A percentile compares a stretch with the other conserved stretches of the same genome.
phyloP scores from a whole-genome alignment of 2,329 filamentous ascomycete genomes.

The Pseudogymnoascus sp. region DNA sequence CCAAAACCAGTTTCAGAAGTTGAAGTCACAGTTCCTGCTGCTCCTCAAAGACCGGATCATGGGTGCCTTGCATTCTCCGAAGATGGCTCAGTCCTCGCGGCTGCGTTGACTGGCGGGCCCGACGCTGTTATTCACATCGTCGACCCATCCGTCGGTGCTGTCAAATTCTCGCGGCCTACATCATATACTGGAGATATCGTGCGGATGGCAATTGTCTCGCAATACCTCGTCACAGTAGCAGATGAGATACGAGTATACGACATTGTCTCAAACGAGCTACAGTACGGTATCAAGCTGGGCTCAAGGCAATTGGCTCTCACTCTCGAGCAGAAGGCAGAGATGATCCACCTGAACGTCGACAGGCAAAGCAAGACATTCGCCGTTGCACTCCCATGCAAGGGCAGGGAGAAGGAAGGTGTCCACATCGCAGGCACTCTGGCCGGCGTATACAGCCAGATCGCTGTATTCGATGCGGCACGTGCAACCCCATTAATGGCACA shows the following conservation, averaged over 20 bases:
- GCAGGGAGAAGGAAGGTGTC: constrained; percentile 24
- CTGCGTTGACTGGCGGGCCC: constrained; percentile 48
- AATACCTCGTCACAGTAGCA: constrained; percentile 68
- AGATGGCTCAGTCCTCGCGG: constrained; percentile 77
- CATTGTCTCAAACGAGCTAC: constrained; percentile 68
- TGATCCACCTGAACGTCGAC: constrained; percentile 67
- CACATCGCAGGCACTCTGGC: constrained; percentile 44
- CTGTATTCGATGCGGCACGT: constrained; percentile 59
- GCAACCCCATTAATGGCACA: constrained; percentile 53
- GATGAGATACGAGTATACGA: constrained; percentile 73
- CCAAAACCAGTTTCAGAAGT: constrained; percentile 28
- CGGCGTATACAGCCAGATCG: constrained; percentile 39
- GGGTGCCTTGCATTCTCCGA: constrained; percentile 72
- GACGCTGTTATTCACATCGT: constrained; percentile 66
- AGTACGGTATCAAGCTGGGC: constrained; percentile 55
- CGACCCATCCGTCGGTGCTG: constrained; percentile 59
- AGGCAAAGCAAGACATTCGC: constrained; percentile 57
- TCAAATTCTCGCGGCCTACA: constrained; percentile 60
- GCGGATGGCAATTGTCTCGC: constrained; percentile 63
- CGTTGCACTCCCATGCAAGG: constrained; percentile 43
- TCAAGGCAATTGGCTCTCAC: constrained; percentile 31
- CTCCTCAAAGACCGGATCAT: constrained; percentile 29
- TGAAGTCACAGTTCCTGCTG: constrained; percentile 34
- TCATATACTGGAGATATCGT: constrained; percentile 59
- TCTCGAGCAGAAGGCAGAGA: constrained; percentile 33